phyloP scores from a whole-genome alignment of 139 green algal species.

The Volvox reticuliferus region DNA sequence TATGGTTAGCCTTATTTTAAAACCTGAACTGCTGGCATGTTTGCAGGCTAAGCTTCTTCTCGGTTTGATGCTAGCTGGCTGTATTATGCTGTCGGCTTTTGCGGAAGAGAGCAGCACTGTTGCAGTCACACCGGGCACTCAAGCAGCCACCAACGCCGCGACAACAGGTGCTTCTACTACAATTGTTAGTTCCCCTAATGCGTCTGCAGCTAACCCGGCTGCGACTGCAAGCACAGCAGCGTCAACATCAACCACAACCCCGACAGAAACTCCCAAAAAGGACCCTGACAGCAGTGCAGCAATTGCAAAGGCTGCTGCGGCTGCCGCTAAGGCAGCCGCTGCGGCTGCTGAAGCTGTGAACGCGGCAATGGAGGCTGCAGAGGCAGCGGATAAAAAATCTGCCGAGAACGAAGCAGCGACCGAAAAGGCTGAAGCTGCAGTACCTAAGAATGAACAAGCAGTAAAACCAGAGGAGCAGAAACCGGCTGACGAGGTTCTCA shows the following conservation, averaged over 20 bases:
- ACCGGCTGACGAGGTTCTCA: neutral
- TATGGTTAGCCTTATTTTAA: neutral
- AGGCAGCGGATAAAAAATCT: neutral
- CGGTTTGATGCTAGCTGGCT: slow-evolving; percentile 7
- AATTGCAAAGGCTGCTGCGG: slow-evolving; percentile 36
- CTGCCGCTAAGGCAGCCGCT: slow-evolving; percentile 8
- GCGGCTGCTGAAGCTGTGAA: slow-evolving; percentile 28
- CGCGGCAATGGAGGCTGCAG: neutral
- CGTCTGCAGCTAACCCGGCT: neutral
- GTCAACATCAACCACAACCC: neutral
- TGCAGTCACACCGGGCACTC: neutral
- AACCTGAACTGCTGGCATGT: neutral
- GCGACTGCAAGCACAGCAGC: neutral
- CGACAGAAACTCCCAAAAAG: slow-evolving; percentile 27
- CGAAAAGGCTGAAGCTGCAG: neutral
- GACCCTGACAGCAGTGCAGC: slow-evolving; percentile 46
- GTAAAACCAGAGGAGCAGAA: neutral
- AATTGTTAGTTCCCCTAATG: too few relatives aligned
- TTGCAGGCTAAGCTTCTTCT: neutral
- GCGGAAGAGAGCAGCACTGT: neutral
- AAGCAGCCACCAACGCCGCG: neutral
- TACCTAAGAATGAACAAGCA: neutral
- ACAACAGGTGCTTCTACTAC: neutral
- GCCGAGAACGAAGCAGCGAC: neutral
- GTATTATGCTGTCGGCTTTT: neutral